A percentile compares a stretch with the other conserved stretches of the same genome.
Conservation (phyloP, 768 basidiomycete genomes). For the Baorangia bicolor region DNA sequence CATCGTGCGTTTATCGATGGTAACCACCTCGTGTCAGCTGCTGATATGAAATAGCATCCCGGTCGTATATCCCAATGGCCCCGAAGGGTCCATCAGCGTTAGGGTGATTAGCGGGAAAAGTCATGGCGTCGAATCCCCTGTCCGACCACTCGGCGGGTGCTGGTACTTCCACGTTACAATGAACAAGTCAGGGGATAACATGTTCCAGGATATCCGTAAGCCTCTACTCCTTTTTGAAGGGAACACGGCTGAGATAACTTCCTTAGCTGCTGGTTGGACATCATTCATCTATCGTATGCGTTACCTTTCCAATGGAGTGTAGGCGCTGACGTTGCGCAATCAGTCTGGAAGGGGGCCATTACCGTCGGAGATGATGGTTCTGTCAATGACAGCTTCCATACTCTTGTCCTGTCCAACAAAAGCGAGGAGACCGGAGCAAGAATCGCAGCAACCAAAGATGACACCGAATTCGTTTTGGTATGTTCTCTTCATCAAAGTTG, state of each 20-base stretch:
- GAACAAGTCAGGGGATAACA: conserved; percentile 49
- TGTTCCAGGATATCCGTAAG: conserved; percentile 85
- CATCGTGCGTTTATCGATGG: conserved; percentile 42
- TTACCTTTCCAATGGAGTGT: neutral
- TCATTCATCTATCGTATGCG: conserved; percentile 77
- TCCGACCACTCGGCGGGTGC: conserved; percentile 88
- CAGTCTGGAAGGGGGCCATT: conserved; percentile 53
- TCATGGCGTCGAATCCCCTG: conserved; percentile 83
- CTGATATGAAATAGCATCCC: conserved; percentile 53
- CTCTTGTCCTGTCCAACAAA: conserved; percentile 74
- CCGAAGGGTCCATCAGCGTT: conserved; percentile 64
- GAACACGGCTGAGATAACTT: neutral
- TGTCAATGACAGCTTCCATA: conserved; percentile 64
- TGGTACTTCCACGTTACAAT: conserved; percentile 88
- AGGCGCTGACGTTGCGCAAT: conserved; percentile 3
- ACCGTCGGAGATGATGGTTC: conserved; percentile 51
- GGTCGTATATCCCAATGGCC: conserved; percentile 67
- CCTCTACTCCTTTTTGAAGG: conserved; percentile 1
- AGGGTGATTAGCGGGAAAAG: conserved; percentile 90
- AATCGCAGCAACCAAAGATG: conserved; percentile 55
- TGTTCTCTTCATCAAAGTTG: conserved; percentile 16
- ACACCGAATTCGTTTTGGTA: conserved; percentile 77
- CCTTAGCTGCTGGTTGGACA: conserved; percentile 81
- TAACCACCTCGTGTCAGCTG: neutral
- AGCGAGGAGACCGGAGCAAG: conserved; percentile 64